Base-by-base conservation (phyloP, 371 early-diverging fungal species). In the Coemansia sp. region DNA sequence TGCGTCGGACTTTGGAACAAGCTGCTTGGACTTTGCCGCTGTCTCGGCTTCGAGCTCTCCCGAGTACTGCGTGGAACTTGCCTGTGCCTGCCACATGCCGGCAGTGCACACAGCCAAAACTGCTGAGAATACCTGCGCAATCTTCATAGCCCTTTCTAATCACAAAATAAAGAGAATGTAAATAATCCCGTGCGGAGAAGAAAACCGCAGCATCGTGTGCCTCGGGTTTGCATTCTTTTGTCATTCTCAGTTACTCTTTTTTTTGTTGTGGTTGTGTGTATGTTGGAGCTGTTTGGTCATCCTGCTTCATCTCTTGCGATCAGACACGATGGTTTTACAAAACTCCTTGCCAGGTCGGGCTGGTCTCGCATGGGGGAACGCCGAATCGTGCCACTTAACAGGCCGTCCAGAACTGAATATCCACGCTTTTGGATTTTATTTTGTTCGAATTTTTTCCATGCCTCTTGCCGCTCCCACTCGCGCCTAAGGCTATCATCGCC, bases 291-390 rank as follows among this genome's bases (percentile, higher is more conserved):
- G 42, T 66, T 67, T 26, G 76, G 76, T 76, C 76, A 76, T 76
- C 72, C 61, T 59, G 59, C 59, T 59, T 76, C 76, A 60, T 64
- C 14, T 69, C 72, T 37, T 64, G 40, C 24, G 72, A 68, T 76
- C 76, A 67, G 64, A 52, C 72, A 63, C 68, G 64, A 76, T 68
- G 76, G 76, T 76, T 76, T 76, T 76, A 76, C 67, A 40, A 53
- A 59, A 47, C 52, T 52, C 76, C 72, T 59, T 58, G 76, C 76
- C 76, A 4, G 29, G 13, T 34, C 68, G 61, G 76, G 76, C 76
- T 66, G 63, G 68, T 76, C 76, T 76, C 22, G 76, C 76, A 63
- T 47, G 71, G 71, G 71, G 75, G 75, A 75, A 75, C 75, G 75
- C 64, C 61, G 47, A 47, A 52, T 45, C 13, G 56, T n/a, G 37